Percentiles rank a stretch among this genome's conserved stretches.
phyloP scores from a whole-genome alignment of 805 yeast genomes.

The Pichia paraexigua region DNA sequence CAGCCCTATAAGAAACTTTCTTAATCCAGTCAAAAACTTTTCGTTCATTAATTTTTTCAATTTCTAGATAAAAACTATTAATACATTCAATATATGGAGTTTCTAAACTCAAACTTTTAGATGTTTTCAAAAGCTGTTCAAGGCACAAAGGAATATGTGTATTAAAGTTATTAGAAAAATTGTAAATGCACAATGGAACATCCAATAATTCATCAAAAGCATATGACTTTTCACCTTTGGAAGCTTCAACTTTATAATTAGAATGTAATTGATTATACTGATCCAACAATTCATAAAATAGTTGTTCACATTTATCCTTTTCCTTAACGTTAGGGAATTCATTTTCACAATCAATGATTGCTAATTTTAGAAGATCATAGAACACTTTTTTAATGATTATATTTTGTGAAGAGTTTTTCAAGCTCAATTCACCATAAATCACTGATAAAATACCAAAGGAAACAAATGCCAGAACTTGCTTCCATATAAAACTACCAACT shows the following conservation, averaged over 20 bases:
- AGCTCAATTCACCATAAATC: slow-evolving; percentile 16
- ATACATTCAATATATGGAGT: slow-evolving; percentile 19
- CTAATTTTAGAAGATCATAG: slow-evolving; percentile 18
- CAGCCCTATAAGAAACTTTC: not conserved
- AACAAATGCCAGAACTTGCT: slow-evolving; percentile 21
- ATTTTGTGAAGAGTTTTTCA: slow-evolving; percentile 2
- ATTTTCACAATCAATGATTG: slow-evolving; percentile 17
- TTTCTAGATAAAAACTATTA: slow-evolving; percentile 17
- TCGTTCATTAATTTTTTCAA: slow-evolving; percentile 12
- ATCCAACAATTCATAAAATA: slow-evolving; percentile 15
- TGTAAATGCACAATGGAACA: slow-evolving; percentile 16
- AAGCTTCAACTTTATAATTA: not conserved
- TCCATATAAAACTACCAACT: slow-evolving; percentile 24
- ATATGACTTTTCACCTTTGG: not conserved
- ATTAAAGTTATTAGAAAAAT: slow-evolving; percentile 15
- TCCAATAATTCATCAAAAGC: slow-evolving; percentile 9
- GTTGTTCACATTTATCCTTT: slow-evolving; percentile 3
- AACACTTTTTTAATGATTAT: slow-evolving; percentile 17
- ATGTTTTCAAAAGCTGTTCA: slow-evolving; percentile 15
- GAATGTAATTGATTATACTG: slow-evolving; percentile 17
- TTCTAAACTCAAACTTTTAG: slow-evolving; percentile 8
- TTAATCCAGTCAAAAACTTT: slow-evolving; percentile 18
- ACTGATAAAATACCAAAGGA: slow-evolving; percentile 18
- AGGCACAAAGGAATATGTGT: slow-evolving; percentile 16
- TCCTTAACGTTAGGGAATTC: slow-evolving; percentile 23